A percentile compares a stretch with the other conserved stretches of the same genome.
Evolutionary conservation across 331 rosid species (phyloP).

Genomic region (Pyracantha coccinea): DNA sequence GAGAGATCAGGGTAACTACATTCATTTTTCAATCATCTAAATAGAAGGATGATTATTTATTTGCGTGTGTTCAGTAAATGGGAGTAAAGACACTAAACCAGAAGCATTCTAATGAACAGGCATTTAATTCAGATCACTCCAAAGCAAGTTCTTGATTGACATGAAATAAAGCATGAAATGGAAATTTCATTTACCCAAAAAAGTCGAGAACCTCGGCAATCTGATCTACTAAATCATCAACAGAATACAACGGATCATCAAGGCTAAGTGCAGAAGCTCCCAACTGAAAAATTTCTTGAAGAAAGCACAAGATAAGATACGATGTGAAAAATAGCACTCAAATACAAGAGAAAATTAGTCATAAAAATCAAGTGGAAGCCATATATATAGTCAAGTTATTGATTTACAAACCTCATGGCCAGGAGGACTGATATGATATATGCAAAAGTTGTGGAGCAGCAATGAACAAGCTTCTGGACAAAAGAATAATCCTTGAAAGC

Average conservation of each 20-base stretch:
- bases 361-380: slow-evolving; percentile 16
- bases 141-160: neutral
- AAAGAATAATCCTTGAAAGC: slow-evolving; percentile 92
- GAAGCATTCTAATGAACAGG: neutral
- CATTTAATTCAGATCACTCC: neutral
- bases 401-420: slow-evolving; percentile 87
- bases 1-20: slow-evolving; percentile 18
- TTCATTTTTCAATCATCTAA: neutral
- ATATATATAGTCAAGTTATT: slow-evolving; percentile 18
- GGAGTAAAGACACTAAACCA: neutral
- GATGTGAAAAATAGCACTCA: slow-evolving; percentile 20
- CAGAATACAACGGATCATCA: slow-evolving; percentile 57
- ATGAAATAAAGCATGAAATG: neutral
- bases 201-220: slow-evolving; percentile 81
- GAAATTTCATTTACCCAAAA: slow-evolving; percentile 57
- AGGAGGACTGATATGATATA: slow-evolving; percentile 94
- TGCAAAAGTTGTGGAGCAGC: slow-evolving; percentile 94
- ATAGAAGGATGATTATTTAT: neutral
- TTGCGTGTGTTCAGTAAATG: neutral
- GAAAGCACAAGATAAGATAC: slow-evolving; percentile 45
- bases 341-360: neutral
- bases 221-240: slow-evolving; percentile 92
- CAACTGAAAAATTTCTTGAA: slow-evolving; percentile 78
- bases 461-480: slow-evolving; percentile 89
- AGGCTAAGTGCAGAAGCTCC: slow-evolving; percentile 72